Conservation (phyloP, 345 rosid species). For the Erysimum cheiranthoides region DNA sequence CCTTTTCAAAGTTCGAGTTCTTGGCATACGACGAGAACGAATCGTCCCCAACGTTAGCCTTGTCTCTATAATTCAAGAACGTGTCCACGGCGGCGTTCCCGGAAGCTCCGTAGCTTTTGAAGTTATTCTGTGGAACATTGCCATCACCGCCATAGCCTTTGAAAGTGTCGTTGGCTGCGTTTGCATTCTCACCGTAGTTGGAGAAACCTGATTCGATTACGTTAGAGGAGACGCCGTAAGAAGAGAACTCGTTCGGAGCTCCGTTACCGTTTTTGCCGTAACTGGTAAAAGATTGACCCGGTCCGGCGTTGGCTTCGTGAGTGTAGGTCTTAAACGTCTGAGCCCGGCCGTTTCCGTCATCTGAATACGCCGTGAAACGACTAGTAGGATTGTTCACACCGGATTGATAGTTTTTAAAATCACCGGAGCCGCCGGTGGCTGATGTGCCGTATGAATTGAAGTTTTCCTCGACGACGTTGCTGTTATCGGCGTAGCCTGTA, state of each 20-base stretch:
- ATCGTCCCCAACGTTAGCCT: conserved; percentile 65
- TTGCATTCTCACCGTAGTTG: conserved; percentile 63
- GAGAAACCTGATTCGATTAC: conserved; percentile 68
- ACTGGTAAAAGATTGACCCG: conserved; percentile 56
- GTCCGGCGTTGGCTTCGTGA: conserved; percentile 60
- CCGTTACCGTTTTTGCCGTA: conserved; percentile 84
- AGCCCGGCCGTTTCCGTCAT: conserved; percentile 51
- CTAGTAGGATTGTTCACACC: conserved; percentile 64
- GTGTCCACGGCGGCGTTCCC: conserved; percentile 56
- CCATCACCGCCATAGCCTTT: conserved; percentile 66
- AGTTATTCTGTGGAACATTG: conserved; percentile 67
- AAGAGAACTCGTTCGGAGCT: conserved; percentile 55
- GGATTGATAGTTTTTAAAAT: conserved; percentile 61
- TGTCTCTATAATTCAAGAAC: conserved; percentile 64
- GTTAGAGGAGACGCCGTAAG: conserved; percentile 64
- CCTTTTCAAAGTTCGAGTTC: conserved; percentile 52
- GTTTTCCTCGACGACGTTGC: conserved; percentile 70
- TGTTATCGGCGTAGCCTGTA: conserved; percentile 47
- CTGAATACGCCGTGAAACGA: conserved; percentile 66
- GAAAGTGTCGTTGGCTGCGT: conserved; percentile 67
- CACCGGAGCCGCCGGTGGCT: conserved; percentile 67
- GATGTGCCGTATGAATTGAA: conserved; percentile 72
- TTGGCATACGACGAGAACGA: conserved; percentile 69
- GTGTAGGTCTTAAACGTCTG: conserved; percentile 63
- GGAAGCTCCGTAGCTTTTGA: conserved; percentile 60